Evolutionary conservation across 1,139 yeast genomes (phyloP).

Genomic region (Geotrichum carabidarum): DNA sequence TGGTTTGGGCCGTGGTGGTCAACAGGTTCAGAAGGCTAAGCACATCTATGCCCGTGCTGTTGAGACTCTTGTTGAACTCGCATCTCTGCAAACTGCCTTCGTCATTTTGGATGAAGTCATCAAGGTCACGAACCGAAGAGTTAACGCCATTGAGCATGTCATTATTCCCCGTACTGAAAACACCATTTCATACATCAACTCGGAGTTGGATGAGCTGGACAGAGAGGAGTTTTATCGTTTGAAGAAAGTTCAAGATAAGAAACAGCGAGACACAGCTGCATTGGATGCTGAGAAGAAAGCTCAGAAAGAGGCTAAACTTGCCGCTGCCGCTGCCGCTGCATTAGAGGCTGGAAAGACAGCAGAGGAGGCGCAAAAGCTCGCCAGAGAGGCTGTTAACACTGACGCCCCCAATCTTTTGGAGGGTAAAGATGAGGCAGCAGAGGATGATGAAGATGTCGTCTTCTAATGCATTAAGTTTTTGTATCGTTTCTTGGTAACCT

Average conservation of each 20-base stretch:
- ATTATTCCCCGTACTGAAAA: constrained; percentile 96
- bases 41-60: constrained; percentile 90
- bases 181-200: constrained; percentile 84
- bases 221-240: constrained; percentile 96
- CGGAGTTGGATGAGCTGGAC: constrained; percentile 94
- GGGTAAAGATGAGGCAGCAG: constrained; percentile 17
- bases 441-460: constrained; percentile 30
- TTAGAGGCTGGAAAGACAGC: constrained; percentile 13
- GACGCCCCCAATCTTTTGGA: constrained; percentile 11
- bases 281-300: constrained; percentile 48
- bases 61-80: constrained; percentile 90
- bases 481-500: neutral
- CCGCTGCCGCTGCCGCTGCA: constrained; percentile 16
- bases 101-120: constrained; percentile 95
- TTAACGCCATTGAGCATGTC: constrained; percentile 96
- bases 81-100: constrained; percentile 89
- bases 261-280: constrained; percentile 69
- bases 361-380: constrained; percentile 19
- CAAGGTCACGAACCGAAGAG: constrained; percentile 96
- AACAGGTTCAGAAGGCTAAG: constrained; percentile 93
- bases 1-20: constrained; percentile 97
- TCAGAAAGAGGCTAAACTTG: constrained; percentile 22
- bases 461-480: constrained; percentile 22
- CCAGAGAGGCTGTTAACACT: constrained; percentile 12
- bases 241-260: constrained; percentile 95